Evolutionary conservation across 768 basidiomycete genomes (phyloP), one percentile per base, ranked within the genome.

Genomic region (Sarcomyxa edulis): DNA sequence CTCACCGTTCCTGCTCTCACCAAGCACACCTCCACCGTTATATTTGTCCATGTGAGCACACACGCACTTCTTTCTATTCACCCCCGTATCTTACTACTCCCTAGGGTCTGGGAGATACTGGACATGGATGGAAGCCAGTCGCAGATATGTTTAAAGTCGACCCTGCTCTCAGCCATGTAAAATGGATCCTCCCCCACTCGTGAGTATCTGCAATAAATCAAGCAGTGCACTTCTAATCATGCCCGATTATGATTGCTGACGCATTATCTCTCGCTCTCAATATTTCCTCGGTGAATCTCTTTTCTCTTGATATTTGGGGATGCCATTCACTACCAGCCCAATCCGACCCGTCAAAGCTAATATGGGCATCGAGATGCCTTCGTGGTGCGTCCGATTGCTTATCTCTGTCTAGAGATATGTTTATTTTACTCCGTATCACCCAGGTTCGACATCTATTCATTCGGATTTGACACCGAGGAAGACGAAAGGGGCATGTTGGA

Each of bases 131-230:
- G 87, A 62, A 77, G 46, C 81, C 82, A 8, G 77, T 92, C 24
- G 84, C 84, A 16, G 71, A 79, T 40, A 74, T 76, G 69, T 72
- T 93, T 50, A 67, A 69, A 46, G 35, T 37, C 2, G 71, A 80
- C 44, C 54, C 69, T 24, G 66, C 55, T 7, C 64, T 92, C 22
- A 65, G 72, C 9, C 84, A 93, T 53, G 67, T 94, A 43, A 93
- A 94, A 68, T 97, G 90, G 88, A 64, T 96, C 31, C 66, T 96
- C 18, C 91, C 91, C 14, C 80, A 89, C 58, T 82, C 86, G 71
- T 85, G 65, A 65, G 78, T 66, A 31, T 43, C 35, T 18, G 6
- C 26, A 14, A 27, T 10, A 10, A 14, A 18, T 8, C 3, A 12
- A 8, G 18, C 14, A 3, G 10, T 24, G 3, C 22, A 3, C 6